A percentile compares a stretch with the other conserved stretches of the same genome.
These are phyloP conservation scores for Scheffersomyces lignosus DNA, from an alignment of 805 yeast species.

Conservation along the genomic window DNA sequence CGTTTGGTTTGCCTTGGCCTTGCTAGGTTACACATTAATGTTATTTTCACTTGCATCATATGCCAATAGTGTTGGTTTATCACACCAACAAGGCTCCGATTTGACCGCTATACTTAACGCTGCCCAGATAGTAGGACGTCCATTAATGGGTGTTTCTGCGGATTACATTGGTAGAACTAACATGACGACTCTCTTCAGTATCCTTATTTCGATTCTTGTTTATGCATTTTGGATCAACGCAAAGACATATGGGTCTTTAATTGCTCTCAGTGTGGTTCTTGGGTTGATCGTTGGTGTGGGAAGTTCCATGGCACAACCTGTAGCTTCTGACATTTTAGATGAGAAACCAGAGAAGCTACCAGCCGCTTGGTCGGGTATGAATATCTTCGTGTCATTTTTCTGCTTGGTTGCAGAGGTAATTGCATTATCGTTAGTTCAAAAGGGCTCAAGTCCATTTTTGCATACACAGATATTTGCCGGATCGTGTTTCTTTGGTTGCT, in stretches of 20 bases:
- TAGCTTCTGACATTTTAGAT: constrained; percentile 8
- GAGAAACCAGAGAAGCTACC: constrained; percentile 23
- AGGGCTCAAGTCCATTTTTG: constrained; percentile 44
- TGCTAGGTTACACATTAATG: constrained; percentile 38
- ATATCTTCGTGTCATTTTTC: constrained; percentile 29
- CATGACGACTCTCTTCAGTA: constrained; percentile 19
- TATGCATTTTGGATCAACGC: constrained; percentile 43
- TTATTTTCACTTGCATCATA: constrained; percentile 40
- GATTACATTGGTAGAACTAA: constrained; percentile 51
- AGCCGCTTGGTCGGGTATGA: constrained; percentile 41
- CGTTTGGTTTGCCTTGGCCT: constrained; percentile 36
- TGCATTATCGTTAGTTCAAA: constrained; percentile 44
- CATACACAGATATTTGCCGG: constrained; percentile 66
- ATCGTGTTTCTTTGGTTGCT: constrained; percentile 41
- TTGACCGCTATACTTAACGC: constrained; percentile 40
- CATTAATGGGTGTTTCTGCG: constrained; percentile 47
- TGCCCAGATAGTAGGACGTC: constrained; percentile 50
- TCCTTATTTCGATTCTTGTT: constrained; percentile 23
- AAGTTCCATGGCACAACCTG: constrained; percentile 18
- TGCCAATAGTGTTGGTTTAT: constrained; percentile 46
- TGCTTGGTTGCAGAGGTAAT: constrained; percentile 53
- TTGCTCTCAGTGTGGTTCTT: constrained; percentile 28
- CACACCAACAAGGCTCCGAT: constrained; percentile 28
- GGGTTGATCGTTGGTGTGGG: constrained; percentile 34
- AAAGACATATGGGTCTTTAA: constrained; percentile 26